Evolutionary conservation across 768 basidiomycete species (phyloP).

Genomic region (Kwoniella mangroviensis): DNA sequence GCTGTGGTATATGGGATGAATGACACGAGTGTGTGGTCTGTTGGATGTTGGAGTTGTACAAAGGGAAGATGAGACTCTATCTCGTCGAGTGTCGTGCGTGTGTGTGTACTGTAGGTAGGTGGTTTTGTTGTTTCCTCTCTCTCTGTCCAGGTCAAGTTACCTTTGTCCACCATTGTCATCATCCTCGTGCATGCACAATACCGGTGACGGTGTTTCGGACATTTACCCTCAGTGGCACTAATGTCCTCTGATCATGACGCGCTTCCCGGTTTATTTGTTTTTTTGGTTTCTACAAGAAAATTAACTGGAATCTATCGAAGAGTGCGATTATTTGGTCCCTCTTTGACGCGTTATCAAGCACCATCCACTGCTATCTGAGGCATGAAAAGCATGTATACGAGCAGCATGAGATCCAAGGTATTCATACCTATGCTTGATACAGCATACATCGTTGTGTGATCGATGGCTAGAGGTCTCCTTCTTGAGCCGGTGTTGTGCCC

Average conservation of each 20-base stretch:
- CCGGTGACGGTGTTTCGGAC: constrained; percentile 12
- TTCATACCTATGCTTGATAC: neutral
- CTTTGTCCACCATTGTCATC: neutral
- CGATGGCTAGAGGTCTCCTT: constrained; percentile 1
- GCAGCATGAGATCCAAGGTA: neutral
- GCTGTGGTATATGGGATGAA: constrained; percentile 2
- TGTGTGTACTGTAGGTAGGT: neutral
- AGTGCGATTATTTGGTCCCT: neutral
- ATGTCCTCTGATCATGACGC: constrained; percentile 8
- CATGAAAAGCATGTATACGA: neutral
- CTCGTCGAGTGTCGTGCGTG: neutral
- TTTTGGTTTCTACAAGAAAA: neutral
- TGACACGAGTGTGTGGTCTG: neutral
- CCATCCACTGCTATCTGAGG: neutral
- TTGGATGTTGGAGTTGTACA: neutral
- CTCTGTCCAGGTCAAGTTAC: neutral
- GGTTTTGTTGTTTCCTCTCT: constrained; percentile 4
- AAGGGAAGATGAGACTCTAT: neutral
- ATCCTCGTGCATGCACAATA: neutral
- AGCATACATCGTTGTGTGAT: neutral
- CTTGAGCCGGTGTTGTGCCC: constrained; percentile 6
- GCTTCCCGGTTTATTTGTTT: neutral
- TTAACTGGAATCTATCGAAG: neutral
- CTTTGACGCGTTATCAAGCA: constrained; percentile 5
- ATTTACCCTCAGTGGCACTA: constrained; percentile 12